Evolutionary conservation across 306 rosid genomes (phyloP), one percentile per base, ranked within the genome.

Genomic region (Amphicarpaea edgeworthii): DNA sequence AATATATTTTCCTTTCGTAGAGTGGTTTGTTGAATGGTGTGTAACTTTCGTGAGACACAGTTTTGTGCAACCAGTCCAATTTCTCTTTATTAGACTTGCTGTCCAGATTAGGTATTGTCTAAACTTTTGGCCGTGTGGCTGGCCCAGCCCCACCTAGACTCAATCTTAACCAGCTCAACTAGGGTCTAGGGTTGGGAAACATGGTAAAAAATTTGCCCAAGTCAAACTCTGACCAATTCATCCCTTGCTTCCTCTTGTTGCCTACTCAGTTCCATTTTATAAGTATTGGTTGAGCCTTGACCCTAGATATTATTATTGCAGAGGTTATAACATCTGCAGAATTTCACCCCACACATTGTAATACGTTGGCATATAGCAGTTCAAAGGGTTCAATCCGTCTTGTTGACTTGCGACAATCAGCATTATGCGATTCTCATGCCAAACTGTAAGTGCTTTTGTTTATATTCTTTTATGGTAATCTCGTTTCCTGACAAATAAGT

Each of bases 321-420:
- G 99, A 96, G 98, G 99, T 96, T 83, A 96, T 96, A 81, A 96
- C 99, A 53, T 92, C 97, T 34, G 99, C 99, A 16, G 99, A 96
- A 80, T 96, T 96, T 80, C 99, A 96, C 84, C 99, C 99, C 24
- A 80, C 88, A 68, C 98, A 96, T 77, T 96, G 99, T 84, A 90
- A 91, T 84, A 93, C 12, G 47, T 77, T 96, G 86, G 99, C 99
- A 30, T 96, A 96, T 79, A 96, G 99, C 87, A 96, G 99, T 82
- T 96, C 99, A 16, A 96, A 87, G 82, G 99, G 99, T 57, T 96
- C 99, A 74, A 89, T 96, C 69, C 99, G 98, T 72, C 90, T 96
- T 24, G 86, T 92, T 78, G 99, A 96, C 84, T 73, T 96, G 86
- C 92, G 99, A 86, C 99, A 96, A 82, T 96, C 98, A 64, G 98